These are phyloP conservation scores for Trametes cubensis DNA, from an alignment of 768 basidiomycete species.

Conservation along the genomic window DNA sequence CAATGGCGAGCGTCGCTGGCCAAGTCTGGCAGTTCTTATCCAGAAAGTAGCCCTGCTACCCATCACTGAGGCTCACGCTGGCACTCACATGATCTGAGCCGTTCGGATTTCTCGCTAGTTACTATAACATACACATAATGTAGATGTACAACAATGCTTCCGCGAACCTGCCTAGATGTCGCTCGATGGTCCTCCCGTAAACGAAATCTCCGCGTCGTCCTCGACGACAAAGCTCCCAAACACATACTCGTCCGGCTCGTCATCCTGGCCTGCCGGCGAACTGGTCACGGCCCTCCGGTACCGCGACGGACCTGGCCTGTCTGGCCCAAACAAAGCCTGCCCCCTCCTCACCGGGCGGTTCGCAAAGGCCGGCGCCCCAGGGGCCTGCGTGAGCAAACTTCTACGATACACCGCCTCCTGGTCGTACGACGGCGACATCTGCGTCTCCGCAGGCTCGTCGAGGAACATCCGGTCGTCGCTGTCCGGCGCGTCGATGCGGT, in stretches of 20 bases:
- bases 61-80: background rate
- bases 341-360: slow-evolving; percentile 48
- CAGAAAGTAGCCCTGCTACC: background rate
- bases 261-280: slow-evolving; percentile 53
- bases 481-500: slow-evolving; percentile 47
- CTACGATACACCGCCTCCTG: slow-evolving; percentile 70
- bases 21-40: slow-evolving; percentile 35
- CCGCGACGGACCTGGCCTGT: slow-evolving; percentile 37
- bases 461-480: slow-evolving; percentile 74
- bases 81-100: background rate
- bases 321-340: slow-evolving; percentile 17
- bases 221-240: slow-evolving; percentile 80
- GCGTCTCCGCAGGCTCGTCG: slow-evolving; percentile 64
- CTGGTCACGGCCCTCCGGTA: slow-evolving; percentile 49
- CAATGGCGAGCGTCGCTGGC: slow-evolving; percentile 35
- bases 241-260: slow-evolving; percentile 65
- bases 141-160: no score
- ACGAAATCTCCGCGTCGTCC: slow-evolving; percentile 73
- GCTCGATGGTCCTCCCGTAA: slow-evolving; percentile 12
- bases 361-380: slow-evolving; percentile 57
- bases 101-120: no score
- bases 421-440: slow-evolving; percentile 71
- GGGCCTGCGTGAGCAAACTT: slow-evolving; percentile 73
- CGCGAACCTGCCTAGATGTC: background rate
- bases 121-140: no score